These are phyloP conservation scores for Penicillium angulare DNA, from an alignment of 495 filamentous ascomycete species.

Conservation along the genomic window DNA sequence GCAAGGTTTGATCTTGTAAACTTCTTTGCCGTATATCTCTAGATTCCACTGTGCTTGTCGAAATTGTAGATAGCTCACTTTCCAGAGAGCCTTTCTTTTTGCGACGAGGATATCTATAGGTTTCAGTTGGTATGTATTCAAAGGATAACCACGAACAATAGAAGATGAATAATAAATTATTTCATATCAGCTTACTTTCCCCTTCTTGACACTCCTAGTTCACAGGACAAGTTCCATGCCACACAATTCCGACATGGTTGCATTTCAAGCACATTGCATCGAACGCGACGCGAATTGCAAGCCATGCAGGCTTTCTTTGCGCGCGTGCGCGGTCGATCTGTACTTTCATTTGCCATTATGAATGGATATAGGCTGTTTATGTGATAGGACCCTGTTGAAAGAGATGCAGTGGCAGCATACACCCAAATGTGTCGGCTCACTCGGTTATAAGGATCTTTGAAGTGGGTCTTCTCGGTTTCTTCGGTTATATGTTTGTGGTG, in stretches of 20 bases:
- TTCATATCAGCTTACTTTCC: slow-evolving; percentile 43
- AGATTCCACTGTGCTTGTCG: no score
- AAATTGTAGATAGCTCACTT: background rate
- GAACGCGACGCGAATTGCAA: slow-evolving; percentile 46
- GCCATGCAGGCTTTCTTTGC: slow-evolving; percentile 45
- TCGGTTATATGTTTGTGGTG: slow-evolving; percentile 21
- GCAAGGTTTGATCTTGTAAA: background rate
- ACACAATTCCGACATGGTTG: slow-evolving; percentile 47
- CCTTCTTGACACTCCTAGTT: slow-evolving; percentile 42
- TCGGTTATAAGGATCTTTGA: slow-evolving; percentile 9
- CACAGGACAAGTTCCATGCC: slow-evolving; percentile 36
- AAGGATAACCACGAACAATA: background rate
- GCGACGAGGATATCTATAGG: slow-evolving; percentile 26
- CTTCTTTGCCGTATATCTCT: background rate
- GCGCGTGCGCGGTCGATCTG: slow-evolving; percentile 25
- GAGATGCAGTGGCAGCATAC: no score
- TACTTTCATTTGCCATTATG: slow-evolving; percentile 11
- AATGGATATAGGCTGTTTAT: slow-evolving; percentile 14
- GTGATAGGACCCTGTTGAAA: background rate
- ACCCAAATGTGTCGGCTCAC: slow-evolving; percentile 2
- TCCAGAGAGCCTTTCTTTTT: slow-evolving; percentile 16
- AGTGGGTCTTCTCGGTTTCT: slow-evolving; percentile 20
- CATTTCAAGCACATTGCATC: slow-evolving; percentile 45
- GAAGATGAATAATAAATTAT: background rate
- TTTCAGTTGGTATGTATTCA: slow-evolving; percentile 3